Conservation (phyloP, 2,329 filamentous ascomycete genomes). For the Ophiostoma perfectum region DNA sequence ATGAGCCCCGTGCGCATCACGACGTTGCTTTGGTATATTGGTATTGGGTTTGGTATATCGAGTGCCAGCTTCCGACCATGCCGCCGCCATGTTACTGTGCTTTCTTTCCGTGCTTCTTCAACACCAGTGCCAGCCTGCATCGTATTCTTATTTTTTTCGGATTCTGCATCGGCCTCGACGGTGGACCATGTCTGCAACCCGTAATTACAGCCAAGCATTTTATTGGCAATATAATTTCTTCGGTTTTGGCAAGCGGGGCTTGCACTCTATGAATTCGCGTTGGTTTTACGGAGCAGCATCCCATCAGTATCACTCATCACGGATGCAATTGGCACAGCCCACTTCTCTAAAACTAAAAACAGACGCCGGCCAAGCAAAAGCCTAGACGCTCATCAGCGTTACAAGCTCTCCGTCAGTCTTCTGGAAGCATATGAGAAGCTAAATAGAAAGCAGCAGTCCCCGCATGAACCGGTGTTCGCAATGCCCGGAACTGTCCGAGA, state of each 20-base stretch:
- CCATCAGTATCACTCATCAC: not conserved
- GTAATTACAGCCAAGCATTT: constrained; percentile 20
- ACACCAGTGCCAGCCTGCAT: not conserved
- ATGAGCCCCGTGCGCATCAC: not conserved
- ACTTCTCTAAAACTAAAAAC: not conserved
- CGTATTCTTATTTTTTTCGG: constrained; percentile 9
- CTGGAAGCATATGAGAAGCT: not conserved
- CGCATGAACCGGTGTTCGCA: constrained; percentile 12
- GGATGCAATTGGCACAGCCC: not conserved
- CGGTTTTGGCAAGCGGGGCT: not conserved
- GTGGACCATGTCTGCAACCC: constrained; percentile 4
- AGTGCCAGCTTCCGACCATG: not conserved
- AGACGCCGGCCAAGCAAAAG: constrained; percentile 6
- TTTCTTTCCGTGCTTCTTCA: not conserved
- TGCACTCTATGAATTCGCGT: not conserved
- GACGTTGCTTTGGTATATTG: not conserved
- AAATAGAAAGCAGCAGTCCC: not conserved
- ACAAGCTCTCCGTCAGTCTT: constrained; percentile 1
- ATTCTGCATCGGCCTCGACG: constrained; percentile 10
- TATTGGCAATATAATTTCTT: constrained; percentile 20
- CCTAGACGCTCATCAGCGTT: not conserved
- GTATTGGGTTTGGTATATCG: no score
- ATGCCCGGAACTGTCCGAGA: constrained; percentile 20
- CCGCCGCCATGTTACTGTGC: not conserved
- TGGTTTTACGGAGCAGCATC: no score